Evolutionary conservation across 1,284 basidiomycete genomes (phyloP), one percentile per base, ranked within the genome.

Genomic region (Rhodotorula sp.): DNA sequence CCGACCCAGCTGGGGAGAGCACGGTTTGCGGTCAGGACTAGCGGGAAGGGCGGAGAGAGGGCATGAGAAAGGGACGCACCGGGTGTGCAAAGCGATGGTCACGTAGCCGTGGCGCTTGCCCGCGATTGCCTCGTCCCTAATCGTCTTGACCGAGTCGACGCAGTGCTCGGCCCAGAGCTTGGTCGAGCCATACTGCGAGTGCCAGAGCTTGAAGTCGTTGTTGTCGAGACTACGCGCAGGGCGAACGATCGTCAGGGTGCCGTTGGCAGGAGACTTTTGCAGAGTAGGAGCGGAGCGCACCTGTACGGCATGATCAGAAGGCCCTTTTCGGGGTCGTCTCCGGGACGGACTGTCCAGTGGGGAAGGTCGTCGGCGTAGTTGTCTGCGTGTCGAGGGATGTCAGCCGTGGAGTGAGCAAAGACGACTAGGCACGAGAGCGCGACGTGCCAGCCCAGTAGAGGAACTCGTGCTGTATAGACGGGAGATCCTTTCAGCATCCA

Each of bases 271-370:
- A 58, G 27, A 27, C 54, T 42, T 2, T 62, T 14, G 50, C 46
- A 27, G 17, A 27, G 44, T 23, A n/a, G 23, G 44, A 45, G 8
- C 14, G 27, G 53, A 4, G 27, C n/a, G 45, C 48, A 50, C 72
- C 73, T 64, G 72, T n/a, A 79, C 17, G 79, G 79, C 72, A 79
- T 75, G 70, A 79, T 77, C 25, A 80, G 68, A 17, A 80, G 66
- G 16, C 71, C 75, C 52, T 80, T 71, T n/a, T 75, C 64, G 34
- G 14, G 23, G 17, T 52, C 41, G 4, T n/a, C 49, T 3, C 71
- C 72, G 3, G 78, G 78, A 68, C 63, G 57, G 9, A 9, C n/a
- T 1, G 72, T 74, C 71, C 75, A 80, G 71, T 80, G 78, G 1
- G 79, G 80, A 9, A 79, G 63, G 68, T 79, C 77, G 57, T 79